A percentile compares a stretch with the other conserved stretches of the same genome.
phyloP scores from a whole-genome alignment of 2,329 filamentous ascomycete species.

The Fusarium buxicola region DNA sequence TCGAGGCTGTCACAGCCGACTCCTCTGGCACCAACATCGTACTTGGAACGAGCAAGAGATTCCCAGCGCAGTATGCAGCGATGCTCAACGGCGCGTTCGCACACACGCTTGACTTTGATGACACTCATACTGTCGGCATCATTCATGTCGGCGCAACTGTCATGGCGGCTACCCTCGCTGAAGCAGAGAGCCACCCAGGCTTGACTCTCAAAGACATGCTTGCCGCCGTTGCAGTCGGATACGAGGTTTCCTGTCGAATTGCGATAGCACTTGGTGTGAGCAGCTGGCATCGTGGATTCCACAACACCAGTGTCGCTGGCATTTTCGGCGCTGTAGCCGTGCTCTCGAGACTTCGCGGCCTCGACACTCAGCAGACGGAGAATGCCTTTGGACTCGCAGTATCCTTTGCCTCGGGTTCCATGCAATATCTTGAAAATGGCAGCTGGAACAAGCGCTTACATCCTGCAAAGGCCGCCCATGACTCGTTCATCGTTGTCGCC shows the following conservation, averaged over 20 bases:
- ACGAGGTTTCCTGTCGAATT: slow-evolving; percentile 11
- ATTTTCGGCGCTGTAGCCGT: slow-evolving; percentile 18
- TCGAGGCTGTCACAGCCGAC: no score
- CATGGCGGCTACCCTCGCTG: slow-evolving; percentile 2
- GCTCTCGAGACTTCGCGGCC: not conserved
- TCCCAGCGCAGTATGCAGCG: slow-evolving; percentile 9
- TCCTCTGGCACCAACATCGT: no score
- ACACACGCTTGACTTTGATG: slow-evolving; percentile 14
- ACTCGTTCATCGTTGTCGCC: slow-evolving; percentile 7
- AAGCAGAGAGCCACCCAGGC: not conserved
- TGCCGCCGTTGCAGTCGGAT: slow-evolving; percentile 11
- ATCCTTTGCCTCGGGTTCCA: slow-evolving; percentile 8
- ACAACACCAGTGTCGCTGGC: slow-evolving; percentile 11
- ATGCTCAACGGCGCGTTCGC: slow-evolving; percentile 11
- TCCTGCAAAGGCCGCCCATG: slow-evolving; percentile 9
- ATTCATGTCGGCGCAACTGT: slow-evolving; percentile 1
- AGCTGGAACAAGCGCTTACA: slow-evolving; percentile 22
- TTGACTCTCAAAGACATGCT: not conserved
- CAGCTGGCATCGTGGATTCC: slow-evolving; percentile 4
- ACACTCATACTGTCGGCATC: slow-evolving; percentile 5
- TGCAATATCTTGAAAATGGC: slow-evolving; percentile 19
- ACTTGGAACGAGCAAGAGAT: no score
- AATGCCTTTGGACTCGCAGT: slow-evolving; percentile 17
- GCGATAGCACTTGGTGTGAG: slow-evolving; percentile 1
- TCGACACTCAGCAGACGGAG: not conserved